These are phyloP conservation scores for Tuber brumale DNA, from an alignment of 495 filamentous ascomycete genomes.

Conservation along the genomic window DNA sequence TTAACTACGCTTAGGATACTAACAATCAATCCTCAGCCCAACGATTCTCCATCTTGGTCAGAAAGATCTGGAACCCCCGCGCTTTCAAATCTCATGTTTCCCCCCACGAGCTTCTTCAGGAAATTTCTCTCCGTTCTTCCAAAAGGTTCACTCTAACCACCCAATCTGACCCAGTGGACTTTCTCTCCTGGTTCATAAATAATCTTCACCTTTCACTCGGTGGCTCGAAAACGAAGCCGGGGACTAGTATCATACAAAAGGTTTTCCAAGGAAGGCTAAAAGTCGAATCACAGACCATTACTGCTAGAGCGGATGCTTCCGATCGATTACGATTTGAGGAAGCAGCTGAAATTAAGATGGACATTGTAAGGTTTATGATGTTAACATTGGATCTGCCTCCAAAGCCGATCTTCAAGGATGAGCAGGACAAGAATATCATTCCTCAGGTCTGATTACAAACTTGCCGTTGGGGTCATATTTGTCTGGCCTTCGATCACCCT, in stretches of 20 bases:
- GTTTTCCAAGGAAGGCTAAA: conserved; percentile 90
- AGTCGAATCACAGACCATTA: conserved; percentile 90
- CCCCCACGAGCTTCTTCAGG: conserved; percentile 92
- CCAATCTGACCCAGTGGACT: conserved; percentile 93
- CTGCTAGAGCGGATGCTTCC: conserved; percentile 76
- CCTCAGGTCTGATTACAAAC: conserved; percentile 52
- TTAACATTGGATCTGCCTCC: conserved; percentile 88
- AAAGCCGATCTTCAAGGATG: conserved; percentile 94
- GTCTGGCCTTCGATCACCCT: neutral
- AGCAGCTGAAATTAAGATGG: conserved; percentile 68
- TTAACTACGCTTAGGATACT: conserved; percentile 49
- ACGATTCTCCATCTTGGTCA: conserved; percentile 80
- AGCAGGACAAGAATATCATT: conserved; percentile 84
- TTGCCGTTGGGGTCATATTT: neutral
- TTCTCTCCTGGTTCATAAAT: conserved; percentile 95
- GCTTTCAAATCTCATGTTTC: conserved; percentile 97
- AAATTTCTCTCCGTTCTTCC: conserved; percentile 79
- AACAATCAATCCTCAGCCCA: conserved; percentile 51
- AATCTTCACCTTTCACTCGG: conserved; percentile 87
- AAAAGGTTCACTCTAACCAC: conserved; percentile 87
- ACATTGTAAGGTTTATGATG: conserved; percentile 73
- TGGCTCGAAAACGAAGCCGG: conserved; percentile 78
- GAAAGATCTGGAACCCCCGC: conserved; percentile 96
- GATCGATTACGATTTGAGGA: conserved; percentile 93
- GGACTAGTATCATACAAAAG: conserved; percentile 72